Conservation (phyloP, 257 asterid species). For the Rubia yunnanensis region DNA sequence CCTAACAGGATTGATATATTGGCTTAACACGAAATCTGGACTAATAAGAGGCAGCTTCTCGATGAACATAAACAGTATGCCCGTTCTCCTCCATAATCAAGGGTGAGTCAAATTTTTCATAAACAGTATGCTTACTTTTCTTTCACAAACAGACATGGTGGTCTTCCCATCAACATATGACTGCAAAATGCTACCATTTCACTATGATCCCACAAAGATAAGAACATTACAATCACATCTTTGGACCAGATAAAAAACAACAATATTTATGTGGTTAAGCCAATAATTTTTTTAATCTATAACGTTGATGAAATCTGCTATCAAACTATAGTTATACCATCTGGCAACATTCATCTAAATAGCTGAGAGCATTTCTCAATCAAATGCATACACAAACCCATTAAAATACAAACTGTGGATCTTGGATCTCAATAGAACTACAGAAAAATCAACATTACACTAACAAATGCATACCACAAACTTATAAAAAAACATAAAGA, state of each 20-base stretch:
- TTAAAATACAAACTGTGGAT: too few relatives aligned
- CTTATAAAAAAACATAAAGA: too few relatives aligned
- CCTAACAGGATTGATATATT: conserved; percentile 12
- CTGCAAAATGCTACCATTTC: conserved; percentile 17
- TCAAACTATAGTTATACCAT: too few relatives aligned
- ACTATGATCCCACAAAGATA: conserved; percentile 5
- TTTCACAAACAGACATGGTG: conserved; percentile 22
- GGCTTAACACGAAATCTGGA: conserved; percentile 13
- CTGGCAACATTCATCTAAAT: too few relatives aligned
- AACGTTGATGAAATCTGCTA: too few relatives aligned
- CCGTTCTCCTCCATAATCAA: conserved; percentile 17
- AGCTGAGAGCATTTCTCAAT: too few relatives aligned
- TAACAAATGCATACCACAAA: too few relatives aligned
- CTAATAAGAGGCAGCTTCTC: conserved; percentile 22
- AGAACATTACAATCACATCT: background rate
- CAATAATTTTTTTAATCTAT: too few relatives aligned
- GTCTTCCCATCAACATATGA: conserved; percentile 29
- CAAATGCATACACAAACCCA: too few relatives aligned
- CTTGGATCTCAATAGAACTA: too few relatives aligned
- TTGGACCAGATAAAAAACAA: background rate
- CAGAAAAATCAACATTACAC: too few relatives aligned
- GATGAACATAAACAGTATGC: conserved; percentile 21
- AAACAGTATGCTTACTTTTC: conserved; percentile 27
- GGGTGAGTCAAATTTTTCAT: conserved; percentile 17
- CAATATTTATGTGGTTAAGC: too few relatives aligned